Conservation (phyloP, 805 yeast species). For the Kuraishia molischiana region DNA sequence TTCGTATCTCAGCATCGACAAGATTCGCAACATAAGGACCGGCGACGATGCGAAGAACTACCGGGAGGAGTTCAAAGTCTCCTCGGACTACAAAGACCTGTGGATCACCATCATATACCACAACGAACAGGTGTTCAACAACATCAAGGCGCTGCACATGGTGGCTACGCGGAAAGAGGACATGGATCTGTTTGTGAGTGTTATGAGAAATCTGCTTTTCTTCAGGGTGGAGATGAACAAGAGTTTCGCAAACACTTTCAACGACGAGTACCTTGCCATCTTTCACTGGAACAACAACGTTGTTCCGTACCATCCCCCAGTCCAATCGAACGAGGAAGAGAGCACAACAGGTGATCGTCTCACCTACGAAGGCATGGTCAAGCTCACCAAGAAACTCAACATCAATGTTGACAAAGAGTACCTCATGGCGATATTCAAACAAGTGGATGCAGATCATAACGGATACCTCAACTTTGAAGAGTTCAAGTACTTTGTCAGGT, state of each 20-base stretch:
- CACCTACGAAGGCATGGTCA: conserved; percentile 58
- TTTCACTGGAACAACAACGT: conserved; percentile 54
- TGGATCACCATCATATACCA: conserved; percentile 83
- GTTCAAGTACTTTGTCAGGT: conserved; percentile 65
- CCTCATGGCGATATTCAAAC: conserved; percentile 39
- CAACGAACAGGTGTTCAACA: conserved; percentile 43
- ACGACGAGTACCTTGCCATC: conserved; percentile 30
- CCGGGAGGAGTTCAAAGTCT: conserved; percentile 73
- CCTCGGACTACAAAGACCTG: conserved; percentile 48
- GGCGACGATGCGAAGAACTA: conserved; percentile 75
- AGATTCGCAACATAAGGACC: conserved; percentile 49
- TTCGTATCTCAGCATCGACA: conserved; percentile 43
- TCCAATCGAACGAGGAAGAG: background rate
- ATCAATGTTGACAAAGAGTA: conserved; percentile 55
- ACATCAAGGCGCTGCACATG: conserved; percentile 70
- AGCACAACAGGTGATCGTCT: conserved; percentile 24
- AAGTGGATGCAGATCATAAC: conserved; percentile 38
- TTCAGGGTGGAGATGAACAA: conserved; percentile 54
- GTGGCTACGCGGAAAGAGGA: conserved; percentile 48
- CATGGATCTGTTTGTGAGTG: conserved; percentile 42
- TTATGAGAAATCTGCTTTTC: conserved; percentile 43
- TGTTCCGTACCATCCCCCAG: background rate
- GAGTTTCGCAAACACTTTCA: conserved; percentile 41
- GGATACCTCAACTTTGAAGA: conserved; percentile 57
- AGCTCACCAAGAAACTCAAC: conserved; percentile 57